Evolutionary conservation across 2,329 filamentous ascomycete species (phyloP).

Genomic region (Tricladium varicosporioides): DNA sequence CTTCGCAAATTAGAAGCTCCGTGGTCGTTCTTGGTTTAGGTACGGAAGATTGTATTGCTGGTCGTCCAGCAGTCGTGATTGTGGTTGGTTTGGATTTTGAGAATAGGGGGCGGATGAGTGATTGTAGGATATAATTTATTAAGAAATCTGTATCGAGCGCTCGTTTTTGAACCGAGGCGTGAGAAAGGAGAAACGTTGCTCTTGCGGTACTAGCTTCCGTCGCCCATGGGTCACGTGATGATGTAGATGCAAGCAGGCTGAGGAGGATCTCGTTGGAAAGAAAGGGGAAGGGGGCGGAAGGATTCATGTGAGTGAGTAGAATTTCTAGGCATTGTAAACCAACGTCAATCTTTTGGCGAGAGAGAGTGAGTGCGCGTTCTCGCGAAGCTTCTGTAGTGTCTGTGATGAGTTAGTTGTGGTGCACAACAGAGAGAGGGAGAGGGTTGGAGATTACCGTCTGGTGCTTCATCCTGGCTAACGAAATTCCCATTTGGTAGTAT

Average conservation of each 20-base stretch:
- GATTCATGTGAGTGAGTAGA: slow-evolving; percentile 27
- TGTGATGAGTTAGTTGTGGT: not conserved
- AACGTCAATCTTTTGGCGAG: slow-evolving; percentile 17
- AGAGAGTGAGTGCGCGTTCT: slow-evolving; percentile 8
- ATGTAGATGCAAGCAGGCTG: too few species aligned
- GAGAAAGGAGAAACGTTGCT: slow-evolving; percentile 36
- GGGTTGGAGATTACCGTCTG: slow-evolving; percentile 18
- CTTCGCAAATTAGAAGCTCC: slow-evolving; percentile 39
- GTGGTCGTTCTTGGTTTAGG: slow-evolving; percentile 37
- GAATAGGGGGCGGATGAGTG: slow-evolving; percentile 68
- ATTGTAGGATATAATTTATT: slow-evolving; percentile 55
- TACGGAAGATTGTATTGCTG: slow-evolving; percentile 44
- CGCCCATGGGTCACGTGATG: slow-evolving; percentile 38
- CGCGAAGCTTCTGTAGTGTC: slow-evolving; percentile 8
- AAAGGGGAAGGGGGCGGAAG: slow-evolving; percentile 26
- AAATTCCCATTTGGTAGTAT: slow-evolving; percentile 26
- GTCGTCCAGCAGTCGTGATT: slow-evolving; percentile 57
- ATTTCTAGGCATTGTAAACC: slow-evolving; percentile 18
- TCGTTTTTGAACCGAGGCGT: slow-evolving; percentile 18
- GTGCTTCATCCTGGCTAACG: slow-evolving; percentile 22
- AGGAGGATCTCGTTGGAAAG: too few species aligned
- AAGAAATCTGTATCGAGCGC: slow-evolving; percentile 40
- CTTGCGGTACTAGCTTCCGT: slow-evolving; percentile 31
- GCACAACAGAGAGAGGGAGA: not conserved
- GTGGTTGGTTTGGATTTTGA: slow-evolving; percentile 50